Evolutionary conservation across 148 eudicot genomes (phyloP), one percentile per base, ranked within the genome.

Genomic region (Suaeda aralocaspica): DNA sequence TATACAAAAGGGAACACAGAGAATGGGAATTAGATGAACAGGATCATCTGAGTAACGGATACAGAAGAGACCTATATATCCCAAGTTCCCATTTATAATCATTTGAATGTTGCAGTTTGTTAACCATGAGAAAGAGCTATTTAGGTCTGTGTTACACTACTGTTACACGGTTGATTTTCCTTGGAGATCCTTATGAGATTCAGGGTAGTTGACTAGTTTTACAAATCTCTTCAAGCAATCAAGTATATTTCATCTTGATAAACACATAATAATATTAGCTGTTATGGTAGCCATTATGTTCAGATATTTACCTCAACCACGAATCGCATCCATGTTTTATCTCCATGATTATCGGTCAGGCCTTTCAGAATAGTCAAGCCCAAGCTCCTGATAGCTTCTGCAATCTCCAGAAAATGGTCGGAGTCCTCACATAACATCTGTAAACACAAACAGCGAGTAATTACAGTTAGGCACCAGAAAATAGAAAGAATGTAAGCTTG

Each of bases 351-450:
- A 62, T 86, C 89, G 1, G 94, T 80, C 55, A 74, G 66, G 39
- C 98, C 94, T 87, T 90, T 92, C 72, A 92, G 77, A 73, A 92
- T 82, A n/a, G 79, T 82, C 72, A 92, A 78, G 70, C 94, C 96
- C 79, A 90, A 75, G 79, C 86, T 79, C 78, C 84, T 85, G 66
- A 92, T 80, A 52, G 86, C 82, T 74, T 92, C 92, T 30, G 86
- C 81, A 69, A 88, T 80, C 77, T 92, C 92, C 60, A 92, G 82
- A 83, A 90, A 85, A 79, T 75, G 80, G 74, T 80, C 81, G 68
- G 90, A 69, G 55, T 88, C 88, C 71, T 86, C 88, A 39, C 91
- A 86, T 65, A 86, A 39, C 88, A 88, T 79, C 89, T 86, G 82
- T 48, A 70, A 3, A 64, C 11, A 49, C 52, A 45, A 28, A 73